Conservation (phyloP, 179 eudicot genomes). For the Amaranthus tricolor region DNA sequence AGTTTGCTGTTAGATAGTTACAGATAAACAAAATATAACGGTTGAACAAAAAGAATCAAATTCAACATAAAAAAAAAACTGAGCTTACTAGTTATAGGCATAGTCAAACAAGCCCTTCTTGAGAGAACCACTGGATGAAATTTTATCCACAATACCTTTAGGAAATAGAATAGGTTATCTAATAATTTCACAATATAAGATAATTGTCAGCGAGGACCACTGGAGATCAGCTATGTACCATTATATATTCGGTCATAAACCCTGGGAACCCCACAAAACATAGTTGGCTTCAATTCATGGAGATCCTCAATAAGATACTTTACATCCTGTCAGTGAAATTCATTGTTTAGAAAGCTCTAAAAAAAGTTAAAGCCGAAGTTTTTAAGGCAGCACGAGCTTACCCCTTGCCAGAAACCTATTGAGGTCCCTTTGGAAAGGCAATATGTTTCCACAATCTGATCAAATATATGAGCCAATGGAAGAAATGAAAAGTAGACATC, state of each 20-base stretch:
- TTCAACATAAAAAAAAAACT: not conserved
- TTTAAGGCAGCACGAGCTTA: constrained; percentile 35
- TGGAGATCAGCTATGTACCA: constrained; percentile 37
- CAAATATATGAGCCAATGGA: constrained; percentile 92
- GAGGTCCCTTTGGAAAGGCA: constrained; percentile 70
- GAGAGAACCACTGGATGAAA: constrained; percentile 58
- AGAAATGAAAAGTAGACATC: constrained; percentile 94
- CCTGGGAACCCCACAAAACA: constrained; percentile 92
- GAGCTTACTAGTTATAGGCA: constrained; percentile 81
- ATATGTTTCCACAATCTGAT: constrained; percentile 77
- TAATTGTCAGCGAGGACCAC: not conserved
- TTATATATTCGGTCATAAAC: constrained; percentile 83
- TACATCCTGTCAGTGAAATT: constrained; percentile 54
- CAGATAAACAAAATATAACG: constrained; percentile 7
- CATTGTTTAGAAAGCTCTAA: constrained; percentile 4
- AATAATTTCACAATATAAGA: not conserved
- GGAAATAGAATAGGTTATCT: constrained; percentile 3
- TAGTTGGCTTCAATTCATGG: constrained; percentile 73
- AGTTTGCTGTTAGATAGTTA: constrained; percentile 57
- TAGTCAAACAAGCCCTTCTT: constrained; percentile 68
- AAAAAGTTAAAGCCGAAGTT: not conserved
- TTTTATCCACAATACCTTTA: constrained; percentile 73
- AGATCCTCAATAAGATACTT: constrained; percentile 80
- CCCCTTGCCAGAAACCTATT: constrained; percentile 97
- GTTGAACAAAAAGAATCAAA: not conserved